These are phyloP conservation scores for Glycyrrhiza uralensis DNA, from an alignment of 306 rosid genomes.

Conservation along the genomic window DNA sequence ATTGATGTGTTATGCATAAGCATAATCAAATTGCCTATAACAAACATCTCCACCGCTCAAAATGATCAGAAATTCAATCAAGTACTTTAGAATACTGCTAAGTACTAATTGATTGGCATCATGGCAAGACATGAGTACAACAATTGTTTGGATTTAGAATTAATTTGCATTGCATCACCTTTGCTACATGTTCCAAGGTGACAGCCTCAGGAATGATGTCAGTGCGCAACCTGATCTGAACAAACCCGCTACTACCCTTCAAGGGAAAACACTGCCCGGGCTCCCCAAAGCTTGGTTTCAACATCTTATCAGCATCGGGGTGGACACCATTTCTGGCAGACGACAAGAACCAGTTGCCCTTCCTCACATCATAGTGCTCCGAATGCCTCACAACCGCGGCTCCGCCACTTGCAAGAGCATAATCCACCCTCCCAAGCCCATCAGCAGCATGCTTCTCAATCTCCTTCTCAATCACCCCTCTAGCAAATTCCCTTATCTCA, in stretches of 20 bases:
- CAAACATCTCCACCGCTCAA: neutral
- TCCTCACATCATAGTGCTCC: constrained; percentile 40
- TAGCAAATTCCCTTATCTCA: constrained; percentile 72
- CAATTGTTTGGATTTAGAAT: neutral
- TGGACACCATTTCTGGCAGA: constrained; percentile 42
- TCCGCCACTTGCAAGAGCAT: constrained; percentile 70
- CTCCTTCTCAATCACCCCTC: constrained; percentile 64
- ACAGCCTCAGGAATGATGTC: constrained; percentile 83
- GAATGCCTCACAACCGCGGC: constrained; percentile 73
- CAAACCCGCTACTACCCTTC: constrained; percentile 79
- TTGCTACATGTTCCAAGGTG: constrained; percentile 92
- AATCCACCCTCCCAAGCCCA: constrained; percentile 86
- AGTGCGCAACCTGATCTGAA: constrained; percentile 72
- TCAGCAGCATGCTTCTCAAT: constrained; percentile 89
- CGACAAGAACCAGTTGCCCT: constrained; percentile 49
- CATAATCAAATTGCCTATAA: neutral
- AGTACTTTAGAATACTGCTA: no score
- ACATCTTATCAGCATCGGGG: constrained; percentile 63
- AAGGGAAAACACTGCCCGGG: constrained; percentile 91
- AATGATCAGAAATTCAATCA: neutral
- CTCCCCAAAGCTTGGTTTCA: constrained; percentile 93
- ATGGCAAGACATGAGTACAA: neutral
- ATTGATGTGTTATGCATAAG: neutral
- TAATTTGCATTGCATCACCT: constrained; percentile 47
- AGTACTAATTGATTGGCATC: neutral